Evolutionary conservation across 1,139 yeast species (phyloP), one percentile per base, ranked within the genome.

Genomic region (Diutina ranongensis): DNA sequence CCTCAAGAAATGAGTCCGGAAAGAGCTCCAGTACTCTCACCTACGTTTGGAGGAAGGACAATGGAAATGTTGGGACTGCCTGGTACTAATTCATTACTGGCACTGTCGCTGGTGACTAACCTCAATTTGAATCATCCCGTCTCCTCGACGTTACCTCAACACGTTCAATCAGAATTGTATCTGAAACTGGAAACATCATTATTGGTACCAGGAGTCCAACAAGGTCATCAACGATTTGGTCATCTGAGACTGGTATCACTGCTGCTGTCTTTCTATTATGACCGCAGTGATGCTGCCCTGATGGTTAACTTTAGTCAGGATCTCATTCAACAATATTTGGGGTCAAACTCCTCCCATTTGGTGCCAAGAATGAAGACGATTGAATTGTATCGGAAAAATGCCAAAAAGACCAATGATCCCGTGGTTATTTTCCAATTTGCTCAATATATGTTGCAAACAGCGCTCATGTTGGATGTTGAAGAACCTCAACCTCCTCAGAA

Each of bases 371-470:
- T 85, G 62, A 80, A 84, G 58, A 87, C 97, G 8, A 78, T 92
- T 51, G 96, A 89, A 54, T 71, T 87, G 67, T 89, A 89, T 64
- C 74, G 94, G 47, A 76, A 83, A 54, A 89, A 86, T 57, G 95
- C 95, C 19, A 83, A 82, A 57, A 84, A 81, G 56, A 77, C 89
- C 15, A 82, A 81, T 56, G 96, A 89, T 57, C 95, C 97, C 1
- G 78, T 76, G 22, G 83, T 86, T 18, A 75, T 88, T 55, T 87
- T 87, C 62, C 92, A 87, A 57, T 88, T 86, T 58, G 96, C 97
- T 1, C 95, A 88, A 63, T 86, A 84, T 60, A 82, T 85, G 83
- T 67, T 87, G 46, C 94, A 86, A 61, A 84, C 94, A 1, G 95
- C 94, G 1, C 68, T 86, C 51, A 63, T 80, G 22, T 67, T 79